phyloP scores from a whole-genome alignment of 306 rosid species.

The Vigna unguiculata region DNA sequence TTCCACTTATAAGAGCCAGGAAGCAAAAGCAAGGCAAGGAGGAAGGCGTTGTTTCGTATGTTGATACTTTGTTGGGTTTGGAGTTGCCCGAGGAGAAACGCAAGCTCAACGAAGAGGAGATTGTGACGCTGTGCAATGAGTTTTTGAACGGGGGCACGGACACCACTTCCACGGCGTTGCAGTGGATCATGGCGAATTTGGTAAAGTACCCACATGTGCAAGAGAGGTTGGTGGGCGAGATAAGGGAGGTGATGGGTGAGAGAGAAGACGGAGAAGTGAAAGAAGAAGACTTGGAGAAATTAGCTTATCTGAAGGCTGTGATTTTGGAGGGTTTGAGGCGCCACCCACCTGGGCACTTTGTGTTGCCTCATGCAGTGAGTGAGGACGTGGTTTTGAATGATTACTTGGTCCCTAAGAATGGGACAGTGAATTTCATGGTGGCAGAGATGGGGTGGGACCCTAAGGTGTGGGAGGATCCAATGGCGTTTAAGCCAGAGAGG shows the following conservation, averaged over 20 bases:
- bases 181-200: slow-evolving; percentile 62
- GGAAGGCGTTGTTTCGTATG: slow-evolving; percentile 29
- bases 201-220: slow-evolving; percentile 52
- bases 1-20: slow-evolving; percentile 17
- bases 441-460: slow-evolving; percentile 61
- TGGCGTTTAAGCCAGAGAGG: slow-evolving; percentile 55
- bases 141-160: slow-evolving; percentile 51
- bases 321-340: slow-evolving; percentile 54
- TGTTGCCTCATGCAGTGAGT: slow-evolving; percentile 42
- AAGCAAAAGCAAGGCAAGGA: not conserved
- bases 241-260: not conserved
- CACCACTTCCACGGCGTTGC: slow-evolving; percentile 46
- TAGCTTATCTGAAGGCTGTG: slow-evolving; percentile 47
- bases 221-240: slow-evolving; percentile 42
- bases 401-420: slow-evolving; percentile 40
- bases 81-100: slow-evolving; percentile 48
- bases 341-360: slow-evolving; percentile 54
- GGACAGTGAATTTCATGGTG: slow-evolving; percentile 53
- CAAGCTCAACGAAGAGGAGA: slow-evolving; percentile 34
- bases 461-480: slow-evolving; percentile 54
- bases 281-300: slow-evolving; percentile 46
- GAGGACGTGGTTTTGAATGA: slow-evolving; percentile 46
- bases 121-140: slow-evolving; percentile 44
- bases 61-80: slow-evolving; percentile 52
- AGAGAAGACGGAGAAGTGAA: slow-evolving; percentile 29